phyloP scores from a whole-genome alignment of 768 basidiomycete species.

The Ramaria rubella region DNA sequence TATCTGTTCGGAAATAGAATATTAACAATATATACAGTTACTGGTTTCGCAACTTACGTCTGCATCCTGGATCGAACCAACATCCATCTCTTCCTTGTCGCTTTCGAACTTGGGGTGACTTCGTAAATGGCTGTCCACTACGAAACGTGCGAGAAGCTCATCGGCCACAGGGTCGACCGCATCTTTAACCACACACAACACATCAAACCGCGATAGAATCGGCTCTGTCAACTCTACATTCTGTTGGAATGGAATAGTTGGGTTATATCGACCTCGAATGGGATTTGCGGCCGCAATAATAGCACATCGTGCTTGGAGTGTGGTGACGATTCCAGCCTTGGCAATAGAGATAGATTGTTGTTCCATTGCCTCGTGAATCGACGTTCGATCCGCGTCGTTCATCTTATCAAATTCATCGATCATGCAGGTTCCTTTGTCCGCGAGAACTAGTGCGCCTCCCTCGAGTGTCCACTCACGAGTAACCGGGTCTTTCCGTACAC shows the following conservation, averaged over 20 bases:
- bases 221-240: conserved; percentile 99
- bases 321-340: conserved; percentile 98
- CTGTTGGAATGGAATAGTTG: conserved; percentile 96
- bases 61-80: conserved; percentile 81
- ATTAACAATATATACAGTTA: background rate
- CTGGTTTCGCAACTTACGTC: conserved; percentile 54
- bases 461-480: conserved; percentile 98
- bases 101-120: conserved; percentile 91
- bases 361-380: conserved; percentile 99
- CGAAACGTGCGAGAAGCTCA: conserved; percentile 92
- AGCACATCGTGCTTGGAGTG: conserved; percentile 93
- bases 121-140: conserved; percentile 93
- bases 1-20: conserved; percentile 43
- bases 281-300: conserved; percentile 99
- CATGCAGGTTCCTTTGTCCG: conserved; percentile 94
- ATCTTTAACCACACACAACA: conserved; percentile 97
- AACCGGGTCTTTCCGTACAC: conserved; percentile 96
- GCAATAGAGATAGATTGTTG: conserved; percentile 99
- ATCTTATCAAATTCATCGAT: conserved; percentile 99
- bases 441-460: conserved; percentile 95
- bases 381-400: conserved; percentile 97
- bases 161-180: conserved; percentile 95
- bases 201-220: conserved; percentile 96
- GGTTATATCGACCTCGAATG: conserved; percentile 93
- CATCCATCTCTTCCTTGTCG: conserved; percentile 85